Conservation (phyloP, 768 basidiomycete genomes). For the Pholiota molesta region DNA sequence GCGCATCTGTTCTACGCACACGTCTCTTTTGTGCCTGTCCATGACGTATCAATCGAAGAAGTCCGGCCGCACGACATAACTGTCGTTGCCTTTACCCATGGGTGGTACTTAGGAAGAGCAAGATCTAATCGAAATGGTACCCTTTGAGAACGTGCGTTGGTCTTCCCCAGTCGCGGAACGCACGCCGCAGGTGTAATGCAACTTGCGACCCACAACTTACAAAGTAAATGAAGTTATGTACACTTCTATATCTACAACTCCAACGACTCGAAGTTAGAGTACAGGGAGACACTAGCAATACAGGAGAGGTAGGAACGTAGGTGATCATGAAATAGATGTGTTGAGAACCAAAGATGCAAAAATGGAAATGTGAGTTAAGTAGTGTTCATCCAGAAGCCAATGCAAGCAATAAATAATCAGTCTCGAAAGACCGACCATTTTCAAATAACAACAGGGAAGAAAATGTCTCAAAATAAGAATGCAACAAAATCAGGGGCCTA, state of each 20-base stretch:
- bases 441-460: neutral
- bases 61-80: no score
- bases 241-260: slow-evolving; percentile 4
- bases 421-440: neutral
- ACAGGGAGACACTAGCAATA: neutral
- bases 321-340: neutral
- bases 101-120: no score
- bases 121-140: no score
- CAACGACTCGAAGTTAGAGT: neutral
- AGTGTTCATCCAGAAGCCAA: neutral
- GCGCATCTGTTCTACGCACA: no score
- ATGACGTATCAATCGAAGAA: no score
- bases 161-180: no score
- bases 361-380: neutral
- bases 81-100: no score
- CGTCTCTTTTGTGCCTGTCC: no score
- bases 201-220: no score
- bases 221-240: neutral
- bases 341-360: neutral
- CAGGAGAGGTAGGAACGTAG: neutral
- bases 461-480: neutral
- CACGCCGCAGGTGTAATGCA: no score
- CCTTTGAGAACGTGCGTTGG: no score
- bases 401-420: neutral
- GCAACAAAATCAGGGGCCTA: neutral